Percentiles rank a stretch among this genome's conserved stretches.
Evolutionary conservation across 306 rosid species (phyloP).

Genomic region (Quercus aquifolioides): DNA sequence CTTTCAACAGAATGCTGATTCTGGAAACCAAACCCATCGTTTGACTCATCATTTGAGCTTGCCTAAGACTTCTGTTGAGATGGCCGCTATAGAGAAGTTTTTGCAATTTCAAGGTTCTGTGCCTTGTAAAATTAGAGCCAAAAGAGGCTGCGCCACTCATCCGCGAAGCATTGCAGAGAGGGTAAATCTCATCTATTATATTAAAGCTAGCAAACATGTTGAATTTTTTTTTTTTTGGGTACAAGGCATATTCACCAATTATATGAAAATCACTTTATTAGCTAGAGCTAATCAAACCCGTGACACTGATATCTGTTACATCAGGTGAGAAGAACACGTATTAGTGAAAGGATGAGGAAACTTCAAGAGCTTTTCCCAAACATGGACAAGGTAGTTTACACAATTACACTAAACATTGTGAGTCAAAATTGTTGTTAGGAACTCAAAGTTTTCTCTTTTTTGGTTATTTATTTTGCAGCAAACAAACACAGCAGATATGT

Average conservation of each 20-base stretch:
- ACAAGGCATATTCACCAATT: neutral
- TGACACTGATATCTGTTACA: neutral
- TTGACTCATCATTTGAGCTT: slow-evolving; percentile 74
- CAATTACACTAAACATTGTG: neutral
- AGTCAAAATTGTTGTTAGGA: neutral
- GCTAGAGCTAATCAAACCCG: neutral
- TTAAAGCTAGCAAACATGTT: neutral
- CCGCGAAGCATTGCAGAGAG: slow-evolving; percentile 97
- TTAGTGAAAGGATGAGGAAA: slow-evolving; percentile 84
- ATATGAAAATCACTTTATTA: neutral
- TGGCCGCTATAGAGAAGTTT: slow-evolving; percentile 45
- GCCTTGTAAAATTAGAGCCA: slow-evolving; percentile 80
- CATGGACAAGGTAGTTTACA: slow-evolving; percentile 71
- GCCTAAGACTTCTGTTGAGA: slow-evolving; percentile 48
- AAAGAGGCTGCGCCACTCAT: slow-evolving; percentile 93
- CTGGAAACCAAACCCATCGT: slow-evolving; percentile 31
- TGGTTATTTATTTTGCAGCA: slow-evolving; percentile 46
- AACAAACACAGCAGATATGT: slow-evolving; percentile 85
- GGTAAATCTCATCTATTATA: slow-evolving; percentile 36
- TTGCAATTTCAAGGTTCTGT: slow-evolving; percentile 58
- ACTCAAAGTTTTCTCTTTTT: neutral
- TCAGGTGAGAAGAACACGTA: slow-evolving; percentile 78
- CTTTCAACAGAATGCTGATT: slow-evolving; percentile 37
- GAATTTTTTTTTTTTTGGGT: neutral
- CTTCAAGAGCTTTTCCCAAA: slow-evolving; percentile 72